Percentiles rank a stretch among this genome's conserved stretches.
phyloP scores from a whole-genome alignment of 176 grass and related monocot genomes.

The Bonia amplexicaulis region DNA sequence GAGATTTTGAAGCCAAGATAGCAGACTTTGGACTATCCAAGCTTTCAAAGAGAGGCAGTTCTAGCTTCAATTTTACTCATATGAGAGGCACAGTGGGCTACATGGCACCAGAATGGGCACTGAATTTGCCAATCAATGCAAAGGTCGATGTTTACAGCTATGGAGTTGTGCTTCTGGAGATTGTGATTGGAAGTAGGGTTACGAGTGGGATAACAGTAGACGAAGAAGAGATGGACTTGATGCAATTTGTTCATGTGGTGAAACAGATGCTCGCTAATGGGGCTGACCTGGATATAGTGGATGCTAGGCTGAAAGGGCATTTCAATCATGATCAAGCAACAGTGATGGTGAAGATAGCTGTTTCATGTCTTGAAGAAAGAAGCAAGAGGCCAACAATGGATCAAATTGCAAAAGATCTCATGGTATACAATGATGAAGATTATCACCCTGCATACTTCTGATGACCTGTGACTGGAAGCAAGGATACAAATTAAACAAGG shows the following conservation, averaged over 20 bases:
- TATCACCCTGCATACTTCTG: slow-evolving; percentile 37
- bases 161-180: slow-evolving; percentile 63
- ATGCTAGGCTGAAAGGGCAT: slow-evolving; percentile 41
- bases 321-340: slow-evolving; percentile 55
- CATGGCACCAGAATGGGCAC: slow-evolving; percentile 84
- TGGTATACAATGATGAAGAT: slow-evolving; percentile 34
- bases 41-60: slow-evolving; percentile 48
- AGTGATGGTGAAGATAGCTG: slow-evolving; percentile 48
- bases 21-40: slow-evolving; percentile 76
- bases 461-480: slow-evolving; percentile 16
- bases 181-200: slow-evolving; percentile 46
- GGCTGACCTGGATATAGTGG: slow-evolving; percentile 38
- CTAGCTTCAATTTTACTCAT: slow-evolving; percentile 53
- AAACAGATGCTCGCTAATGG: slow-evolving; percentile 30
- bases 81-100: slow-evolving; percentile 85
- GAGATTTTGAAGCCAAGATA: slow-evolving; percentile 79
- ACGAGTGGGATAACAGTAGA: slow-evolving; percentile 29
- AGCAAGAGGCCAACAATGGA: slow-evolving; percentile 67
- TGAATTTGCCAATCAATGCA: slow-evolving; percentile 55
- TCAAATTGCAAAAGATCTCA: slow-evolving; percentile 38
- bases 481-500: background rate
- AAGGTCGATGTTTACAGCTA: slow-evolving; percentile 79
- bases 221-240: slow-evolving; percentile 27
- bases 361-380: slow-evolving; percentile 60
- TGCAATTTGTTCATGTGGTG: slow-evolving; percentile 33